A percentile compares a stretch with the other conserved stretches of the same genome.
Evolutionary conservation across 176 grass and related monocot species (phyloP).

Genomic region (Carex pumila): DNA sequence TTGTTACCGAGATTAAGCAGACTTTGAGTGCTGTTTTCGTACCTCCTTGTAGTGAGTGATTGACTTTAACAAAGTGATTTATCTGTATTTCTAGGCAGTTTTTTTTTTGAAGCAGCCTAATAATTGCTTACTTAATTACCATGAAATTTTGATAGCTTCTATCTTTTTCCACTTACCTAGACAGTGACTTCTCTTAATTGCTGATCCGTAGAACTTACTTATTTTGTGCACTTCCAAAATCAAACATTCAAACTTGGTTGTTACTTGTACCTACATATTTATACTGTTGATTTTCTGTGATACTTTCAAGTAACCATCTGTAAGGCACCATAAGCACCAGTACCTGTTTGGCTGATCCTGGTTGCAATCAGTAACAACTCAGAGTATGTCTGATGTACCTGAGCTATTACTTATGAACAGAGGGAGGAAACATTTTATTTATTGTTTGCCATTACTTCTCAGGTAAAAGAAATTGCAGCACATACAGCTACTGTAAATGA

Average conservation of each 20-base stretch:
- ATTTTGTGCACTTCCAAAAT: neutral
- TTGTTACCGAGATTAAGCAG: neutral
- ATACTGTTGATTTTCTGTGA: neutral
- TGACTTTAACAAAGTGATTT: neutral
- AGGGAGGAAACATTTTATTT: neutral
- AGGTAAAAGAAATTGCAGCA: slow-evolving; percentile 77
- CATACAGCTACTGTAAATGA: slow-evolving; percentile 88
- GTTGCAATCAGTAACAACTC: neutral
- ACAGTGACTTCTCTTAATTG: neutral
- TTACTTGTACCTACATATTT: neutral
- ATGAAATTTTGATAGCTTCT: neutral
- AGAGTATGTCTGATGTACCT: neutral
- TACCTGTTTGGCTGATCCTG: too few species aligned
- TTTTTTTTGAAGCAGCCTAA: neutral
- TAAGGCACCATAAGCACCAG: neutral
- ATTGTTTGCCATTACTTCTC: slow-evolving; percentile 17
- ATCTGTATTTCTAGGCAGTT: neutral
- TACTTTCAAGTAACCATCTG: neutral
- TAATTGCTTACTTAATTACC: neutral
- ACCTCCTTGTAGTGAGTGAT: neutral
- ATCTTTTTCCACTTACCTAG: neutral
- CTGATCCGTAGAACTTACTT: neutral
- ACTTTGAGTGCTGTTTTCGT: neutral
- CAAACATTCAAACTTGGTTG: neutral
- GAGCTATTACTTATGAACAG: neutral